A percentile compares a stretch with the other conserved stretches of the same genome.
These are phyloP conservation scores for Hemerocallis citrina DNA, from an alignment of 106 monocot species.

Conservation along the genomic window DNA sequence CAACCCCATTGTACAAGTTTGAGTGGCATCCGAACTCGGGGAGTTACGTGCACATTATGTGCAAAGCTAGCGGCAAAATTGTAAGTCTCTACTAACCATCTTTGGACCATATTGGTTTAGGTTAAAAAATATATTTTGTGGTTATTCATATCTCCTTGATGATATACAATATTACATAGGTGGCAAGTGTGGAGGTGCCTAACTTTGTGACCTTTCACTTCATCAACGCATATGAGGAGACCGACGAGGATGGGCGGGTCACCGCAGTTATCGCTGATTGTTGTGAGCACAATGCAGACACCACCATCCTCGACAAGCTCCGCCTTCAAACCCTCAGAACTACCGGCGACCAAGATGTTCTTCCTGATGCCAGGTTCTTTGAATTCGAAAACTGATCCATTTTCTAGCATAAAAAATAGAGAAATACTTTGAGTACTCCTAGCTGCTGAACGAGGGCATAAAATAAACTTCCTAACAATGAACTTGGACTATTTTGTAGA, in stretches of 20 bases:
- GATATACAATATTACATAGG: too few relatives aligned
- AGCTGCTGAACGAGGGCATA: too few relatives aligned
- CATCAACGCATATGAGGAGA: conserved; percentile 96
- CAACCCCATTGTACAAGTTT: conserved; percentile 94
- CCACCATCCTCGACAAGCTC: conserved; percentile 79
- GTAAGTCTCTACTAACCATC: conserved; percentile 34
- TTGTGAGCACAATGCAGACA: conserved; percentile 80
- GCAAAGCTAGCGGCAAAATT: conserved; percentile 62
- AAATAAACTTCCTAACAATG: too few relatives aligned
- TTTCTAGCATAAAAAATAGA: not conserved
- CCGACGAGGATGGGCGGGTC: conserved; percentile 56
- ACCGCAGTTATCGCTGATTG: conserved; percentile 79
- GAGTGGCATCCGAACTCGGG: conserved; percentile 71
- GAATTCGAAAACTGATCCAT: not conserved
- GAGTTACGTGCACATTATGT: conserved; percentile 90
- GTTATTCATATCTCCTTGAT: too few relatives aligned
- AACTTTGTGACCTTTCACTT: conserved; percentile 87
- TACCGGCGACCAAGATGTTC: conserved; percentile 41
- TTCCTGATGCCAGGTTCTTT: conserved; percentile 79
- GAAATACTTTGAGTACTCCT: too few relatives aligned
- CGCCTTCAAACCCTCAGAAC: conserved; percentile 58
- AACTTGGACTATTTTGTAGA: too few relatives aligned
- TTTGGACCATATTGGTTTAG: too few relatives aligned
- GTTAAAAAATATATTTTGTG: too few relatives aligned
- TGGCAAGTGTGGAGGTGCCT: conserved; percentile 89